Evolutionary conservation across 768 basidiomycete genomes (phyloP).

Genomic region (Suillus clintonianus): DNA sequence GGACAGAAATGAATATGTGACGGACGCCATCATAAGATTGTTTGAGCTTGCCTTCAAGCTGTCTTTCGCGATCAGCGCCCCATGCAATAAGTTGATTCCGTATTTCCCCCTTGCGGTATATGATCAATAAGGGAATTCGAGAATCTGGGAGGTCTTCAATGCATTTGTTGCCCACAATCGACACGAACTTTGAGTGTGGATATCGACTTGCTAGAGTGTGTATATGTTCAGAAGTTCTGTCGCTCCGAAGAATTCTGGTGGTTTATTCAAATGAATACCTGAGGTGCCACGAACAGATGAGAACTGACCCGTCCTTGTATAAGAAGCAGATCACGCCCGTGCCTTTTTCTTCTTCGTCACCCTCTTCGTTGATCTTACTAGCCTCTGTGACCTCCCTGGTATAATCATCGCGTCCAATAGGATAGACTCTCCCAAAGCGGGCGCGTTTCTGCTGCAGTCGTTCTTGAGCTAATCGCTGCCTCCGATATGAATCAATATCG

Average conservation of each 20-base stretch:
- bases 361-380: slow-evolving; percentile 68
- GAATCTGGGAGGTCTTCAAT: slow-evolving; percentile 95
- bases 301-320: slow-evolving; percentile 89
- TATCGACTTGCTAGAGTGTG: slow-evolving; percentile 75
- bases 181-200: slow-evolving; percentile 93
- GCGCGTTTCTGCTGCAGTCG: slow-evolving; percentile 56
- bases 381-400: slow-evolving; percentile 94
- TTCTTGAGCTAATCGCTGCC: slow-evolving; percentile 67
- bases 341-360: slow-evolving; percentile 66
- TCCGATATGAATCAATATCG: slow-evolving; percentile 64
- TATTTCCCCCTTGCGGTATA: slow-evolving; percentile 93
- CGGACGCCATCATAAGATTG: slow-evolving; percentile 2
- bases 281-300: neutral
- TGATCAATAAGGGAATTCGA: slow-evolving; percentile 87
- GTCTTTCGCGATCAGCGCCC: slow-evolving; percentile 78
- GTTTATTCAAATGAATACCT: slow-evolving; percentile 3
- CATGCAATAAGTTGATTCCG: slow-evolving; percentile 82
- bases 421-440: slow-evolving; percentile 82
- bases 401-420: slow-evolving; percentile 92
- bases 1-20: slow-evolving; percentile 2
- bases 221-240: slow-evolving; percentile 72
- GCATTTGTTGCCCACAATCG: slow-evolving; percentile 92
- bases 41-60: slow-evolving; percentile 63
- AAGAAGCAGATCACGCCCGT: slow-evolving; percentile 94
- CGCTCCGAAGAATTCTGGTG: slow-evolving; percentile 75